A percentile compares a stretch with the other conserved stretches of the same genome.
Conservation (phyloP, 1,139 yeast genomes). For the Kodamaea arcana region DNA sequence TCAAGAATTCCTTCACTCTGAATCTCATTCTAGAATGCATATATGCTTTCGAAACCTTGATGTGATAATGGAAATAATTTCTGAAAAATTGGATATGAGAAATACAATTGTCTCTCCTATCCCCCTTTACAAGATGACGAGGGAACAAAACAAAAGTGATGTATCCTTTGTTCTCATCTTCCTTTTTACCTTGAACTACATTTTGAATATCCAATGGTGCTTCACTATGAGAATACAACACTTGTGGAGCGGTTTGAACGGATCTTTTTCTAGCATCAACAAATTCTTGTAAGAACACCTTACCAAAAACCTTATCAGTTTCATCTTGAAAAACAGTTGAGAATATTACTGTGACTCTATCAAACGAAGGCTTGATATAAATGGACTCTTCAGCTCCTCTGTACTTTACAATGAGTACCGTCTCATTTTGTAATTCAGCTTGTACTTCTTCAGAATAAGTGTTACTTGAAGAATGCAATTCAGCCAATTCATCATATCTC, state of each 20-base stretch:
- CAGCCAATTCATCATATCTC: constrained; percentile 69
- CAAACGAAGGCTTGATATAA: constrained; percentile 87
- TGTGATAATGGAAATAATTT: constrained; percentile 96
- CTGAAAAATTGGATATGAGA: constrained; percentile 89
- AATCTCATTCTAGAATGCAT: constrained; percentile 98
- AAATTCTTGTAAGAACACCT: constrained; percentile 93
- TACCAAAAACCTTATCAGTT: constrained; percentile 92
- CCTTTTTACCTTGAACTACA: constrained; percentile 36
- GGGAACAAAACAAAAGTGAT: constrained; percentile 76
- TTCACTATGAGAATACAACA: constrained; percentile 79
- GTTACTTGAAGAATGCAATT: constrained; percentile 43
- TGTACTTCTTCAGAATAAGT: constrained; percentile 51
- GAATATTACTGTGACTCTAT: constrained; percentile 93
- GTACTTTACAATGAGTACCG: constrained; percentile 73
- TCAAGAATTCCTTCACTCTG: constrained; percentile 88
- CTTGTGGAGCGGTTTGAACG: constrained; percentile 98
- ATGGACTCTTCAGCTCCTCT: constrained; percentile 86
- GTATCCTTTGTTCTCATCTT: constrained; percentile 61
- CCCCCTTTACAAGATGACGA: constrained; percentile 66
- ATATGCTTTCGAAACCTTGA: constrained; percentile 96
- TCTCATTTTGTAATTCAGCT: constrained; percentile 46
- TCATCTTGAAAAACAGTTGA: constrained; percentile 95
- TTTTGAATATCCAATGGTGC: constrained; percentile 83
- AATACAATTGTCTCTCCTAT: constrained; percentile 77
- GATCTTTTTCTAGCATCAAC: constrained; percentile 96